Conservation (phyloP, 1,139 yeast genomes). For the Suhomyces yuchorum region DNA sequence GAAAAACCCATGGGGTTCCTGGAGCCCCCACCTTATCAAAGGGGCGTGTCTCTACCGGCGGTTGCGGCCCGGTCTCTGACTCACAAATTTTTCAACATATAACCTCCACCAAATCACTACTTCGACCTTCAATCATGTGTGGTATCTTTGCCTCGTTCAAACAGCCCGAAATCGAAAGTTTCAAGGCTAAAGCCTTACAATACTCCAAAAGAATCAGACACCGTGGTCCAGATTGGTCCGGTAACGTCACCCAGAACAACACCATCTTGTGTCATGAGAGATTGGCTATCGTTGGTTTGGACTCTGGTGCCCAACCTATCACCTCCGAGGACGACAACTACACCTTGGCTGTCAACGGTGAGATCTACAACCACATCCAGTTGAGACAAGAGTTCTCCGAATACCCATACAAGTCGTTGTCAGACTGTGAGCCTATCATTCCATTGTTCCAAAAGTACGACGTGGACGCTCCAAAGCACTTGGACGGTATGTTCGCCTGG, state of each 20-base stretch:
- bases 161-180: conserved; percentile 75
- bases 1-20: neutral
- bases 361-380: conserved; percentile 93
- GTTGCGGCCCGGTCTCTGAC: conserved; percentile 15
- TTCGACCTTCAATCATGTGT: conserved; percentile 62
- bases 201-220: conserved; percentile 92
- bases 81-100: conserved; percentile 17
- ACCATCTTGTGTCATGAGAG: conserved; percentile 92
- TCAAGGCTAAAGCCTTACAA: conserved; percentile 86
- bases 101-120: neutral
- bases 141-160: conserved; percentile 94
- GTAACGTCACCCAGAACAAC: conserved; percentile 75
- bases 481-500: conserved; percentile 99
- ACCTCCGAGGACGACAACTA: conserved; percentile 73
- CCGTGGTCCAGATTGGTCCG: conserved; percentile 99
- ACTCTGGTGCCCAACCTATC: conserved; percentile 97
- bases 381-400: conserved; percentile 73
- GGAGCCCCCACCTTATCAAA: neutral
- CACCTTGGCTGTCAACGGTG: conserved; percentile 91
- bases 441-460: conserved; percentile 88
- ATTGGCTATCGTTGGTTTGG: conserved; percentile 92
- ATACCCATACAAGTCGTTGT: conserved; percentile 79
- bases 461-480: conserved; percentile 83
- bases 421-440: conserved; percentile 97
- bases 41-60: conserved; percentile 9